These are phyloP conservation scores for Solanum ahanhuiri DNA, from an alignment of 257 asterid genomes.

Conservation along the genomic window DNA sequence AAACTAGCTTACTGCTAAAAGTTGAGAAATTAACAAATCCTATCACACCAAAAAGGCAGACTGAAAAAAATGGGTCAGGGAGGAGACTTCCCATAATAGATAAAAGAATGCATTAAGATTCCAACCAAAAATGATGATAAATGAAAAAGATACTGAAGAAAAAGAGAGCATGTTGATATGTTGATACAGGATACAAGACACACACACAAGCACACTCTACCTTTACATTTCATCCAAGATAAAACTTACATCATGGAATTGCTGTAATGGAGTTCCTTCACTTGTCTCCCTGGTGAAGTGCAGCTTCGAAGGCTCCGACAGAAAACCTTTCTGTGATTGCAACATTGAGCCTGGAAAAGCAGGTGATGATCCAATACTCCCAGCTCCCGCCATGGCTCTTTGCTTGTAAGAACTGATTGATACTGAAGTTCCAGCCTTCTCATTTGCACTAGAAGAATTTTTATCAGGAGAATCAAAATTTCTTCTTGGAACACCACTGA, in stretches of 20 bases:
- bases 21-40: background rate
- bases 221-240: slow-evolving; percentile 6
- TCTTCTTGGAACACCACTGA: slow-evolving; percentile 12
- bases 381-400: slow-evolving; percentile 18
- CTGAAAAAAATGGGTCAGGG: background rate
- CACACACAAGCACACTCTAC: background rate
- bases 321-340: slow-evolving; percentile 19
- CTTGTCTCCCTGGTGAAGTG: slow-evolving; percentile 31
- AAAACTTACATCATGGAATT: slow-evolving; percentile 56
- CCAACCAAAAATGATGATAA: background rate
- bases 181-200: background rate
- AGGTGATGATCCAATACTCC: slow-evolving; percentile 21
- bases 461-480: slow-evolving; percentile 18
- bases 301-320: slow-evolving; percentile 26
- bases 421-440: slow-evolving; percentile 22
- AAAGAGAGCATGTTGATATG: background rate
- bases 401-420: slow-evolving; percentile 30
- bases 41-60: background rate
- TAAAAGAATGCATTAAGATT: background rate
- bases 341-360: slow-evolving; percentile 23
- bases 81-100: background rate
- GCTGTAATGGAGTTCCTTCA: slow-evolving; percentile 42
- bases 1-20: background rate
- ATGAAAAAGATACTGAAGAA: background rate
- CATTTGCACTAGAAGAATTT: slow-evolving; percentile 28